Percentiles rank a stretch among this genome's conserved stretches.
These are phyloP conservation scores for Colletotrichum theobromicola DNA, from an alignment of 2,329 filamentous ascomycete genomes.

Conservation along the genomic window DNA sequence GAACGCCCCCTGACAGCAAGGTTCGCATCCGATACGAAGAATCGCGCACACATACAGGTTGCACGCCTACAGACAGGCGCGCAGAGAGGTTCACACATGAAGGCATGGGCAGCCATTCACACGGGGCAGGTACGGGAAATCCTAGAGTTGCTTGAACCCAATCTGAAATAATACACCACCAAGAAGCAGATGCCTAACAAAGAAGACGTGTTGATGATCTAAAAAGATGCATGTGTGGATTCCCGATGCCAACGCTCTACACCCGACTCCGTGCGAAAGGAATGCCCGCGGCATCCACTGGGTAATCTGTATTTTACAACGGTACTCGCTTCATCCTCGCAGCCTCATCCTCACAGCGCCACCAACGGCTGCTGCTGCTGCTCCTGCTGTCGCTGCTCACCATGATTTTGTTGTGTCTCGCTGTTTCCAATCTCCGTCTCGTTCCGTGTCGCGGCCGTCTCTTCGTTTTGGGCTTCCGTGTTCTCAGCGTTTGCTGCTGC, in stretches of 20 bases:
- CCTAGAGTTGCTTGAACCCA: not conserved
- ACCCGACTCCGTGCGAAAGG: slow-evolving; percentile 14
- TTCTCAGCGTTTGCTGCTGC: slow-evolving; percentile 23
- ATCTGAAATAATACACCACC: not conserved
- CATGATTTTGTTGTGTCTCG: not conserved
- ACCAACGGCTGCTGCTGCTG: slow-evolving; percentile 11
- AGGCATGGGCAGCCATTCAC: not conserved
- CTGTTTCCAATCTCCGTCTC: not conserved
- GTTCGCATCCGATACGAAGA: not conserved
- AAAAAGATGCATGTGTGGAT: not conserved
- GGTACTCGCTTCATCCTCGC: not conserved
- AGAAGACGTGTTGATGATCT: not conserved
- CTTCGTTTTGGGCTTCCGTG: slow-evolving; percentile 2
- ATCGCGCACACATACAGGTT: not conserved
- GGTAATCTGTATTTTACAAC: slow-evolving; percentile 14
- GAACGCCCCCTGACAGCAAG: not conserved
- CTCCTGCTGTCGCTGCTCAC: slow-evolving; percentile 8
- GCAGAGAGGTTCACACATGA: not conserved
- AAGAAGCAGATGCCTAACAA: not conserved
- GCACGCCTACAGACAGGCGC: too few relatives aligned
- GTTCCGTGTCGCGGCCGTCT: not conserved
- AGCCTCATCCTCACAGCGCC: not conserved
- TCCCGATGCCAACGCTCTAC: slow-evolving; percentile 8
- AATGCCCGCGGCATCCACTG: slow-evolving; percentile 2
- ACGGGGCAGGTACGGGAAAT: not conserved